Base-by-base conservation (phyloP, 1,284 basidiomycete genomes). In the Tilletiopsis washingtonensis region DNA sequence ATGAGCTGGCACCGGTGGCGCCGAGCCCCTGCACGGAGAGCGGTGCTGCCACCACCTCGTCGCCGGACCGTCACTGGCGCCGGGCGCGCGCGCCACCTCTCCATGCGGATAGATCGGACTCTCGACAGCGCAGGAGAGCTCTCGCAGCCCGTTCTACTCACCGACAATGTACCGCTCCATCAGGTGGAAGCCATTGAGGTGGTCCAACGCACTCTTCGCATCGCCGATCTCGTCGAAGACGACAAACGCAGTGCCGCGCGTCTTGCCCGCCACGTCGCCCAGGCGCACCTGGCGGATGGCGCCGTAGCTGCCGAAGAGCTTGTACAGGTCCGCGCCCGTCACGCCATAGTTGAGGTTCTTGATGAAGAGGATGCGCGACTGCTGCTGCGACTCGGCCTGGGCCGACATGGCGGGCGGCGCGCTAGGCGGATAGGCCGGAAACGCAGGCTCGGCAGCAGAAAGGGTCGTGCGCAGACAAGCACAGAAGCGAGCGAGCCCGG, bases 231-330 rank as follows among this genome's bases (percentile, higher is more conserved):
- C 76, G 58, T 77, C 76, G 49, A 69, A 76, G 6, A 74, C 75
- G 12, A 98, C 86, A 70, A 93, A 98, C 0, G 93, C 94, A 11
- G 93, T 97, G 19, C 93, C 93, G 68, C 87, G 88, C 24, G 90
- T 88, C 77, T 96, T 96, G 19, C 56, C 78, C 15, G 42, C 46
- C 40, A 21, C 23, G 67, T 91, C 88, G 41, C 93, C 93, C 60
- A 96, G 82, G 49, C 93, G 82, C 62, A 98, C 85, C 75, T 98
- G 93, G 39, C 93, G 84, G 68, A 98, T 90, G 61, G 88, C 88
- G 39, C 93, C 93, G 77, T 98, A 98, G 57, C 90, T 86, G 49
- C 91, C 93, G 71, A 98, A 98, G 52, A 98, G 80, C 76, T 98
- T 93, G 75, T 97, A 97, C 58, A 97, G 76, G 74, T 96, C 91